Evolutionary conservation across 1,284 basidiomycete species (phyloP).

Genomic region (Ceraceosorus guamensis): DNA sequence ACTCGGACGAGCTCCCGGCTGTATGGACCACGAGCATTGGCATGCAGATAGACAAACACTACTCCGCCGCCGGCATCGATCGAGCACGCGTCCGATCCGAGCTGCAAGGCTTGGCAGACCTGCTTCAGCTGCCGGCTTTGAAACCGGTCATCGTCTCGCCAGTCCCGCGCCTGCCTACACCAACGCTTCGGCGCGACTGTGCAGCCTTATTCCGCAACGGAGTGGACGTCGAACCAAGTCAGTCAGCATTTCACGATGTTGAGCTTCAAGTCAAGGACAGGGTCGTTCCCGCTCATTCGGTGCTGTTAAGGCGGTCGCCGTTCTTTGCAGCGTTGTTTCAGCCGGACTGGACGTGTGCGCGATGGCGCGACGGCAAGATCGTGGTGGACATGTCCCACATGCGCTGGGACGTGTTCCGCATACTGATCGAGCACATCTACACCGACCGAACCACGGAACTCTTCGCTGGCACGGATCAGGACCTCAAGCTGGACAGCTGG

Average conservation of each 20-base stretch:
- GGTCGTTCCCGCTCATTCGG: slow-evolving; percentile 65
- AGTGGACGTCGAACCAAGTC: slow-evolving; percentile 16
- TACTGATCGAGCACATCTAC: slow-evolving; percentile 72
- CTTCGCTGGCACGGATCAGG: slow-evolving; percentile 55
- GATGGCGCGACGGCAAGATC: slow-evolving; percentile 59
- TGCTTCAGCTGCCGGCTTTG: slow-evolving; percentile 55
- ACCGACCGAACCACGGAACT: slow-evolving; percentile 66
- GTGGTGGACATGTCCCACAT: slow-evolving; percentile 67
- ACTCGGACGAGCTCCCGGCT: slow-evolving; percentile 73
- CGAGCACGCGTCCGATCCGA: slow-evolving; percentile 56
- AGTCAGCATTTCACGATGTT: slow-evolving; percentile 58
- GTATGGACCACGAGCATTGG: slow-evolving; percentile 76
- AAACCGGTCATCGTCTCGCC: slow-evolving; percentile 49
- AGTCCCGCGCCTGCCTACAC: slow-evolving; percentile 47
- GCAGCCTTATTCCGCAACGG: slow-evolving; percentile 51
- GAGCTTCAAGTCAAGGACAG: slow-evolving; percentile 67
- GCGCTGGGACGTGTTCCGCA: slow-evolving; percentile 66
- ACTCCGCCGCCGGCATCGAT: slow-evolving; percentile 59
- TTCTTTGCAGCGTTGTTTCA: slow-evolving; percentile 84
- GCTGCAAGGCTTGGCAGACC: slow-evolving; percentile 55
- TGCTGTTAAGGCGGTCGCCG: slow-evolving; percentile 69
- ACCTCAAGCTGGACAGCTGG: slow-evolving; percentile 63
- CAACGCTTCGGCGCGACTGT: slow-evolving; percentile 56
- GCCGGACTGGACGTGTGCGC: slow-evolving; percentile 66
- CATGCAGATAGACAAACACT: slow-evolving; percentile 52